phyloP scores from a whole-genome alignment of 2,329 filamentous ascomycete genomes.

The Sclerotinia minor region DNA sequence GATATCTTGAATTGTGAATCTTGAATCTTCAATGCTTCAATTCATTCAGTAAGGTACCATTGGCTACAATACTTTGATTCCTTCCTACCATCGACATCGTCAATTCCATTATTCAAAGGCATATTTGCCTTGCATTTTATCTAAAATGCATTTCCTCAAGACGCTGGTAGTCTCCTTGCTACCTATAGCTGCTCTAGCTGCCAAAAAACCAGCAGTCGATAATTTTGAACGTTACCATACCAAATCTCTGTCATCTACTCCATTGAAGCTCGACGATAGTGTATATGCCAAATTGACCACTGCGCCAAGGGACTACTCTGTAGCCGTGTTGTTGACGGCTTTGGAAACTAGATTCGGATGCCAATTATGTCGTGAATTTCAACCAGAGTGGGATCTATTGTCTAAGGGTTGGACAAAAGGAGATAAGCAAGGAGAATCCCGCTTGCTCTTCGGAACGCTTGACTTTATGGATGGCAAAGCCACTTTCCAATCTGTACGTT shows the following conservation, averaged over 20 bases:
- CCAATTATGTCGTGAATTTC: constrained; percentile 82
- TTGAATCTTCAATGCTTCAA: constrained; percentile 16
- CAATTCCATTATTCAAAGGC: constrained; percentile 11
- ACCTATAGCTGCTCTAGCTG: constrained; percentile 59
- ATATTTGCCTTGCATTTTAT: constrained; percentile 26
- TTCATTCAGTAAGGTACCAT: constrained; percentile 2
- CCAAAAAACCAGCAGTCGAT: constrained; percentile 61
- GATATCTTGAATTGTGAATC: constrained; percentile 11
- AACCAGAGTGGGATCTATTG: constrained; percentile 90
- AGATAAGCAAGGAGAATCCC: constrained; percentile 71
- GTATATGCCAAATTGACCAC: constrained; percentile 75
- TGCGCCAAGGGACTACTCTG: constrained; percentile 78
- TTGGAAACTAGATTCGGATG: constrained; percentile 82
- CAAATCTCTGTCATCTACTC: constrained; percentile 63
- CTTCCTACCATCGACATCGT: neutral
- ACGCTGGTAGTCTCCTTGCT: constrained; percentile 64
- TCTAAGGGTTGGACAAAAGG: constrained; percentile 84
- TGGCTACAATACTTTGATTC: constrained; percentile 8
- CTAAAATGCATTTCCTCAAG: constrained; percentile 68
- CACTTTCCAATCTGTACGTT: constrained; percentile 77
- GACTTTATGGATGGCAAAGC: constrained; percentile 85
- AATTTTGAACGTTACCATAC: constrained; percentile 71
- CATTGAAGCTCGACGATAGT: constrained; percentile 76
- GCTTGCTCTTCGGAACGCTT: constrained; percentile 77
- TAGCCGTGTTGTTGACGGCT: constrained; percentile 82